These are phyloP conservation scores for Rhodofomes roseus DNA, from an alignment of 1,284 basidiomycete genomes.

Conservation along the genomic window DNA sequence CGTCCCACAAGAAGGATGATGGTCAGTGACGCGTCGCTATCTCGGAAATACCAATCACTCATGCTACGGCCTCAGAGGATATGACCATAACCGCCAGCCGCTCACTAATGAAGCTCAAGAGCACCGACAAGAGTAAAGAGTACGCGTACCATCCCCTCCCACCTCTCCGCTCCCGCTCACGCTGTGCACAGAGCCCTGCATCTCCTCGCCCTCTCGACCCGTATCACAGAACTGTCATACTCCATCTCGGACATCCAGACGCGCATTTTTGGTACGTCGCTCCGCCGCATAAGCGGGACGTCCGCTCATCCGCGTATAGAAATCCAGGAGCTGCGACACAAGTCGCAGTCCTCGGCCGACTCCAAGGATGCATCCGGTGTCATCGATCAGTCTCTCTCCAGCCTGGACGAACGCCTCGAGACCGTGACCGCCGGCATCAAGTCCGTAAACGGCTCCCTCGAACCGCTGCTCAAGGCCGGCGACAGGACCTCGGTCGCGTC, in stretches of 20 bases:
- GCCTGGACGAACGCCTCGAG: conserved; percentile 78
- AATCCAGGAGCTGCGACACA: conserved; percentile 82
- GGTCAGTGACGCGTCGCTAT: conserved; percentile 33
- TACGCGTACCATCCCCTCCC: conserved; percentile 22
- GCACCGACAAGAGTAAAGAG: conserved; percentile 55
- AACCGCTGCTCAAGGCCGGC: conserved; percentile 46
- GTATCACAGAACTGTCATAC: conserved; percentile 80
- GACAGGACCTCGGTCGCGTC: conserved; percentile 44
- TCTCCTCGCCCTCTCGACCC: conserved; percentile 72
- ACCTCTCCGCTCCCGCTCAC: neutral
- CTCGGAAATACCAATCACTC: neutral
- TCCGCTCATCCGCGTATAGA: conserved; percentile 41
- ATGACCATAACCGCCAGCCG: conserved; percentile 58
- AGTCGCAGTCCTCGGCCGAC: conserved; percentile 64
- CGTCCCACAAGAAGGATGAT: conserved; percentile 39
- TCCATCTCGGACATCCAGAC: conserved; percentile 83
- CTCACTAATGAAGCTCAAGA: conserved; percentile 37
- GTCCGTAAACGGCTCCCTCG: conserved; percentile 57
- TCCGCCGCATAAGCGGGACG: neutral
- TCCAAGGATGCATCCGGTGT: conserved; percentile 53
- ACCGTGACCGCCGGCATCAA: conserved; percentile 67
- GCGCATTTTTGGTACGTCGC: conserved; percentile 71
- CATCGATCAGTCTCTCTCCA: conserved; percentile 79
- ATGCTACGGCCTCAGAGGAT: no score
- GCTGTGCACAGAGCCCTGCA: conserved; percentile 55